phyloP scores from a whole-genome alignment of 306 rosid genomes.

The Arachis hypogaea region DNA sequence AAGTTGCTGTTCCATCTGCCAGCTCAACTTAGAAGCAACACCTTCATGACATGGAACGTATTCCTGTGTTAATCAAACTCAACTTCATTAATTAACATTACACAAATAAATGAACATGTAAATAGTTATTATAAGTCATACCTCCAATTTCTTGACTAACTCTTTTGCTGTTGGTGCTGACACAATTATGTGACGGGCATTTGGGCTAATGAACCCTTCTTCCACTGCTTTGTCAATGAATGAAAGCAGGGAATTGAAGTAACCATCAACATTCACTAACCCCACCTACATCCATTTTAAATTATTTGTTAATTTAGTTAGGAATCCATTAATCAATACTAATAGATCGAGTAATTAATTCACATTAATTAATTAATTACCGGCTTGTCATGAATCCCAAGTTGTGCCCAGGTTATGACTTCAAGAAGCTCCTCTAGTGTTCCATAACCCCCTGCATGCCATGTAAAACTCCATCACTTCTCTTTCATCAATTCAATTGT shows the following conservation, averaged over 20 bases:
- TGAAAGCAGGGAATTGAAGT: constrained; percentile 84
- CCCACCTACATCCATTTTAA: constrained; percentile 67
- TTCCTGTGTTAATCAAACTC: constrained; percentile 48
- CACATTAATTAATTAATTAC: constrained; percentile 43
- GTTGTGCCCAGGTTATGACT: constrained; percentile 99
- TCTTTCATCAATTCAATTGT: background rate
- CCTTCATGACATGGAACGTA: constrained; percentile 94
- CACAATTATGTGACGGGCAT: constrained; percentile 92
- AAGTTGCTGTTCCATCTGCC: constrained; percentile 88
- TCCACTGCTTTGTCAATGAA: constrained; percentile 97
- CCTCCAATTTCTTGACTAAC: constrained; percentile 96
- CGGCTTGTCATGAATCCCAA: constrained; percentile 98
- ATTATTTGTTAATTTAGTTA: no score
- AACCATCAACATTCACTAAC: constrained; percentile 94
- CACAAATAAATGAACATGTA: no score
- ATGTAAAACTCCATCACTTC: constrained; percentile 32
- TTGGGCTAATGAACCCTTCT: constrained; percentile 92
- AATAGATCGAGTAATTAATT: background rate
- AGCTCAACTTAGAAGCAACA: constrained; percentile 85
- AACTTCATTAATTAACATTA: no score
- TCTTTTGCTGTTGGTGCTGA: constrained; percentile 96
- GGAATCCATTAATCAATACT: no score
- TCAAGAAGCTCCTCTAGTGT: constrained; percentile 96
- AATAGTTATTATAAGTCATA: constrained; percentile 8
- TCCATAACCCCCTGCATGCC: constrained; percentile 84